phyloP scores from a whole-genome alignment of 495 filamentous ascomycete genomes.

The Talaromyces borbonicus region DNA sequence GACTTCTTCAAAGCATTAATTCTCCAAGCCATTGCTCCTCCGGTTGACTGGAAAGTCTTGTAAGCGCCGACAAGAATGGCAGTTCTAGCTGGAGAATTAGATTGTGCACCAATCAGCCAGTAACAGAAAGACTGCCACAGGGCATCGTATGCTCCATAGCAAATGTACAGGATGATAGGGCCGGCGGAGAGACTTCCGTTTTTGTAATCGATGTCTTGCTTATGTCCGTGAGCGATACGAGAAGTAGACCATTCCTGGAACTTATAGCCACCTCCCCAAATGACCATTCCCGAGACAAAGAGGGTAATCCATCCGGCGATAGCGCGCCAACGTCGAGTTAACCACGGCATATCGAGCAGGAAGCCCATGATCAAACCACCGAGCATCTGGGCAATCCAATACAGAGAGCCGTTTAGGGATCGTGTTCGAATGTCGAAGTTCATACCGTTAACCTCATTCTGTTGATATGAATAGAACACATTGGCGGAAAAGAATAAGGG shows the following conservation, averaged over 20 bases:
- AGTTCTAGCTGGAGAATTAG: constrained; percentile 74
- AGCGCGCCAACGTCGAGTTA: constrained; percentile 33
- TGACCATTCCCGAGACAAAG: constrained; percentile 35
- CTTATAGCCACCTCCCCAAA: constrained; percentile 46
- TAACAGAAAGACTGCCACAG: constrained; percentile 71
- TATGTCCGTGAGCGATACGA: constrained; percentile 18
- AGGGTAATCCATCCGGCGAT: constrained; percentile 35
- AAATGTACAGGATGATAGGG: constrained; percentile 46
- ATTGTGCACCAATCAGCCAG: constrained; percentile 78
- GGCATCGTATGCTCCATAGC: constrained; percentile 44
- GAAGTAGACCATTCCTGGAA: constrained; percentile 35
- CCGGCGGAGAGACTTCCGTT: constrained; percentile 27
- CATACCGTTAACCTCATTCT: constrained; percentile 43
- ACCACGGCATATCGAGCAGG: constrained; percentile 31
- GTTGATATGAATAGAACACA: constrained; percentile 70
- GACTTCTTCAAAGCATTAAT: constrained; percentile 54
- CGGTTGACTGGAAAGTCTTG: constrained; percentile 84
- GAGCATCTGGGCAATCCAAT: constrained; percentile 46
- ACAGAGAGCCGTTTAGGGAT: constrained; percentile 41
- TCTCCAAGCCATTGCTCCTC: constrained; percentile 74
- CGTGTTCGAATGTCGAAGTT: constrained; percentile 41
- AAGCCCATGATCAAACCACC: constrained; percentile 41
- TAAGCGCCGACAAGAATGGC: constrained; percentile 89
- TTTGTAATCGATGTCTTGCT: constrained; percentile 33
- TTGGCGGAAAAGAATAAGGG: constrained; percentile 56